Percentiles rank a stretch among this genome's conserved stretches.
Conservation (phyloP, 345 rosid genomes). For the Salix caprea region DNA sequence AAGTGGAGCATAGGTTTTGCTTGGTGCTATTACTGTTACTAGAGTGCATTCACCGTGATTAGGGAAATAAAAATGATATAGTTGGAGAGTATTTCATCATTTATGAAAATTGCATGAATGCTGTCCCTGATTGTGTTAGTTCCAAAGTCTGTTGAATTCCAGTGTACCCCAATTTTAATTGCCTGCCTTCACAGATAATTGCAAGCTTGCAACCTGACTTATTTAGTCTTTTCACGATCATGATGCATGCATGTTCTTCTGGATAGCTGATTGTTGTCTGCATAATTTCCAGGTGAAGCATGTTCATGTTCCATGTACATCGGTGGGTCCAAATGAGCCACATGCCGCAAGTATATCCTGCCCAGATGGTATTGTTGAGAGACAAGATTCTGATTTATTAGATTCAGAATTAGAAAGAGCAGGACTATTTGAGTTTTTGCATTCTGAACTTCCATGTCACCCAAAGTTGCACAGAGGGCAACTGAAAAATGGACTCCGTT, state of each 20-base stretch:
- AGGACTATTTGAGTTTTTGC: conserved; percentile 56
- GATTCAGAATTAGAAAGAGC: conserved; percentile 43
- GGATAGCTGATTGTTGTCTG: neutral
- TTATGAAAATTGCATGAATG: neutral
- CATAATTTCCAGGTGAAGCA: conserved; percentile 42
- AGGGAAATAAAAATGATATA: neutral
- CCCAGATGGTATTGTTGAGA: conserved; percentile 75
- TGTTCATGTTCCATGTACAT: conserved; percentile 50
- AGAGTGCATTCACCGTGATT: neutral
- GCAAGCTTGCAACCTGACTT: neutral
- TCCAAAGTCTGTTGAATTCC: neutral
- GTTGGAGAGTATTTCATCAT: neutral
- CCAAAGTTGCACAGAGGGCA: conserved; percentile 84
- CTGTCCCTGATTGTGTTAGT: neutral
- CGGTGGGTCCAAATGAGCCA: conserved; percentile 96
- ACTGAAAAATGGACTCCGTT: conserved; percentile 87
- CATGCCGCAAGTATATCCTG: conserved; percentile 87
- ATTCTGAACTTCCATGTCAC: conserved; percentile 74
- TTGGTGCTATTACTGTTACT: neutral
- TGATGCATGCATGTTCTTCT: neutral
- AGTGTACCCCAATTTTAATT: neutral
- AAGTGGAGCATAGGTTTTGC: neutral
- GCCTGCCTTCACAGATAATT: neutral
- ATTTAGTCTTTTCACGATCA: neutral
- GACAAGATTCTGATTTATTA: conserved; percentile 55